A percentile compares a stretch with the other conserved stretches of the same genome.
Evolutionary conservation across 1,284 basidiomycete genomes (phyloP).

Genomic region (Ceratobasidium sp.): DNA sequence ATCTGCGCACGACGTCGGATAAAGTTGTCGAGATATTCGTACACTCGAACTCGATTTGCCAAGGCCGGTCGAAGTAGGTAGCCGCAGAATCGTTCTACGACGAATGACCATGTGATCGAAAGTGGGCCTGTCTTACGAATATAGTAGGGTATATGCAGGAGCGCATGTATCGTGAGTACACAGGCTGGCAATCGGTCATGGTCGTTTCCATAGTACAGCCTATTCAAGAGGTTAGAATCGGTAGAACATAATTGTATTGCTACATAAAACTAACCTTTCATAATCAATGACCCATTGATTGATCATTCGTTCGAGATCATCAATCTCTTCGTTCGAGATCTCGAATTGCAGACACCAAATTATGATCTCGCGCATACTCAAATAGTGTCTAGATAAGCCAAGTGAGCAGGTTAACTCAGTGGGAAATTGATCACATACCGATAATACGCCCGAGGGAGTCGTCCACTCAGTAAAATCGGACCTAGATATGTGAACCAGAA

Average conservation of each 20-base stretch:
- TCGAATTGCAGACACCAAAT: constrained; percentile 54
- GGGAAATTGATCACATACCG: constrained; percentile 44
- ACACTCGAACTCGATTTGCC: constrained; percentile 46
- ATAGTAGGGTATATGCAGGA: constrained; percentile 52
- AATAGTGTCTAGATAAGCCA: not conserved
- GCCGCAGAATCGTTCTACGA: constrained; percentile 50
- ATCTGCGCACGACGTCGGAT: constrained; percentile 46
- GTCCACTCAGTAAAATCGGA: constrained; percentile 47
- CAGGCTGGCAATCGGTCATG: constrained; percentile 50
- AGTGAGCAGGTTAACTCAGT: not conserved
- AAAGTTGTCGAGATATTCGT: constrained; percentile 46
- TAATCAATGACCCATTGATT: constrained; percentile 55
- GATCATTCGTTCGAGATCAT: constrained; percentile 50
- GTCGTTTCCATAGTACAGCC: constrained; percentile 54
- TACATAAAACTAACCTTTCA: constrained; percentile 50
- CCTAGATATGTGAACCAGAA: constrained; percentile 51
- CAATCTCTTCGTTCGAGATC: constrained; percentile 50
- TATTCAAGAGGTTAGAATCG: constrained; percentile 42
- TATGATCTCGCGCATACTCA: constrained; percentile 26
- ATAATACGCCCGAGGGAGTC: constrained; percentile 47
- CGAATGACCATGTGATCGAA: constrained; percentile 57
- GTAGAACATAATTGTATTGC: not conserved
- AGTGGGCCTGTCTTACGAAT: constrained; percentile 52
- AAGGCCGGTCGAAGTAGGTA: constrained; percentile 44
- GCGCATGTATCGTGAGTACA: constrained; percentile 53